These are phyloP conservation scores for Gentiana straminea DNA, from an alignment of 257 asterid species.

Conservation along the genomic window DNA sequence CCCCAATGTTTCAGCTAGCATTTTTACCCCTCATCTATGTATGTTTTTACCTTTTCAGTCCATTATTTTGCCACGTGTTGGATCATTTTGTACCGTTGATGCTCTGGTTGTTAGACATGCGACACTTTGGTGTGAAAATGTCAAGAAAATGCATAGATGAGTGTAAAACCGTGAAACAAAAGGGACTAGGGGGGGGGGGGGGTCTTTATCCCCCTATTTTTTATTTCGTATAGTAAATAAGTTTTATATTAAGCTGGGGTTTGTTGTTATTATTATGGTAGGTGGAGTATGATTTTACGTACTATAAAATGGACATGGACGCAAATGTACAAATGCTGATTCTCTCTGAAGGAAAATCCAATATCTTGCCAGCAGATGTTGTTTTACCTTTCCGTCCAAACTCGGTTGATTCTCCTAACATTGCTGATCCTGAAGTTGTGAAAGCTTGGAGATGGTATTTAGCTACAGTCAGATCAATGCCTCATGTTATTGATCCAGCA, in stretches of 20 bases:
- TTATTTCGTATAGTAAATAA: not conserved
- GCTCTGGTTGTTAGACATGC: too few species aligned
- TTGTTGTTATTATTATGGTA: conserved; percentile 11
- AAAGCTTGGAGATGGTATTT: conserved; percentile 87
- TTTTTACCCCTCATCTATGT: not conserved
- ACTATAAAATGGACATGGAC: conserved; percentile 81
- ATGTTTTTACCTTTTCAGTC: not conserved
- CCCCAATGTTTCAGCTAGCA: not conserved
- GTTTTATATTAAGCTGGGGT: not conserved
- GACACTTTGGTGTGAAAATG: too few species aligned
- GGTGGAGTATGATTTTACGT: conserved; percentile 86
- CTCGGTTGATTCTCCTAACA: conserved; percentile 25
- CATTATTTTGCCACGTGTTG: too few species aligned
- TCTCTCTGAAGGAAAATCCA: conserved; percentile 83
- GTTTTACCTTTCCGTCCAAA: conserved; percentile 70
- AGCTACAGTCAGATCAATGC: conserved; percentile 60
- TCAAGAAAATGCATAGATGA: too few species aligned
- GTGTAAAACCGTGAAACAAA: too few species aligned
- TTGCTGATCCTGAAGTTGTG: conserved; percentile 33
- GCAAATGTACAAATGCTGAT: conserved; percentile 65
- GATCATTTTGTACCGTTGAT: too few species aligned
- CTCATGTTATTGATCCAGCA: conserved; percentile 59
- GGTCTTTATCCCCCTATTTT: not conserved
- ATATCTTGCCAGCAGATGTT: conserved; percentile 75
- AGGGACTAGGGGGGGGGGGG: too few species aligned